phyloP scores from a whole-genome alignment of 768 basidiomycete species.

The Pleurotus sapidus region DNA sequence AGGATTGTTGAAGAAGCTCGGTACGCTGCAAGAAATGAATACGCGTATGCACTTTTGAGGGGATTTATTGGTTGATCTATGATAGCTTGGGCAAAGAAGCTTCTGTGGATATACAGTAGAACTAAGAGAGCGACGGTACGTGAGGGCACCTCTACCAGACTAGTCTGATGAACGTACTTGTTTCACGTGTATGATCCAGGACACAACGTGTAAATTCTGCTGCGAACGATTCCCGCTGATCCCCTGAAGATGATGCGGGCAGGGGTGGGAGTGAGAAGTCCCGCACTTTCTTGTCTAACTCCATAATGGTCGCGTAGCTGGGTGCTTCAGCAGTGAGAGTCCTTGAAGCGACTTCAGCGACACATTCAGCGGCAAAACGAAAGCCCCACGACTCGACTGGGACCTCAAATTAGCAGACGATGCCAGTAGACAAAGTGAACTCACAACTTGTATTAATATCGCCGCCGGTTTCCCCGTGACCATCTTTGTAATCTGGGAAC shows the following conservation, averaged over 20 bases:
- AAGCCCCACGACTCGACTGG: conserved; percentile 60
- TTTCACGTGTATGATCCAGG: conserved; percentile 46
- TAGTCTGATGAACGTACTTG: conserved; percentile 24
- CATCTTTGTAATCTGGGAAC: conserved; percentile 42
- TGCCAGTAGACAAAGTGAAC: conserved; percentile 2
- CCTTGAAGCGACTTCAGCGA: conserved; percentile 58
- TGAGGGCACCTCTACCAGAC: neutral
- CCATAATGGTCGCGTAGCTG: conserved; percentile 61
- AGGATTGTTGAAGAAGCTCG: conserved; percentile 56
- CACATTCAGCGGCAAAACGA: conserved; percentile 63
- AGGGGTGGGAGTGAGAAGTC: conserved; percentile 59
- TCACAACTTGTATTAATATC: conserved; percentile 13
- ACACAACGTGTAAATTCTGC: conserved; percentile 43
- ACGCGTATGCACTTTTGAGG: conserved; percentile 60
- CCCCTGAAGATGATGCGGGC: conserved; percentile 31
- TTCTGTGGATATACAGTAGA: conserved; percentile 61
- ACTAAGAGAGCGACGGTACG: conserved; percentile 29
- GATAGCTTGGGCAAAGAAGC: conserved; percentile 71
- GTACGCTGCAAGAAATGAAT: conserved; percentile 64
- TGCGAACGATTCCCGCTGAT: conserved; percentile 25
- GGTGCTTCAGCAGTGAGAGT: conserved; percentile 66
- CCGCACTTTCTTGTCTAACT: conserved; percentile 64
- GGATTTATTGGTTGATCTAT: conserved; percentile 67
- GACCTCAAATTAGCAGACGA: too few relatives aligned
- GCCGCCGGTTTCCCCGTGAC: conserved; percentile 25